phyloP scores from a whole-genome alignment of 306 rosid species.

The Trifolium pratense region DNA sequence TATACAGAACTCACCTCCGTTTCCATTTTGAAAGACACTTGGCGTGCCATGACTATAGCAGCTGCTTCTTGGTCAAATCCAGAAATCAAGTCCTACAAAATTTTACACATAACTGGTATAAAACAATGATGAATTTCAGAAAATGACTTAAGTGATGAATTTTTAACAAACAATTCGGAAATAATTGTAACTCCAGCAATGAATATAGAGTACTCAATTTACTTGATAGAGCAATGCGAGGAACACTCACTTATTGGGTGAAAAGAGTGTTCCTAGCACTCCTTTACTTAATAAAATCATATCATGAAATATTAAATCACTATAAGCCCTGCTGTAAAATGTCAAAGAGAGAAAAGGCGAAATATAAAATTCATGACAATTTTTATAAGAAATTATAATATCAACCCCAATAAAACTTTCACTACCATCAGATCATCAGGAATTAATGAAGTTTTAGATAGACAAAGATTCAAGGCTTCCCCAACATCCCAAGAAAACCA shows the following conservation, averaged over 20 bases:
- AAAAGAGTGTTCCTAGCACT: no score
- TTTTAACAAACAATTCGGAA: constrained; percentile 20
- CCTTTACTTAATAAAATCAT: neutral
- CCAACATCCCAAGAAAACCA: no score
- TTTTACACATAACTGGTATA: constrained; percentile 30
- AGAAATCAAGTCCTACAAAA: constrained; percentile 81
- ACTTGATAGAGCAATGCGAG: constrained; percentile 11
- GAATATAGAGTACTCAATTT: constrained; percentile 21
- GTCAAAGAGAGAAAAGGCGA: no score
- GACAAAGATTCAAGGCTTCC: no score
- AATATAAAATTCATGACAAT: no score
- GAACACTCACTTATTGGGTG: no score
- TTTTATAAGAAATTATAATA: no score
- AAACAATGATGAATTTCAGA: constrained; percentile 21
- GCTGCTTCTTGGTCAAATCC: constrained; percentile 99
- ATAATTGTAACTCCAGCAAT: constrained; percentile 11
- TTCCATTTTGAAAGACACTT: constrained; percentile 98
- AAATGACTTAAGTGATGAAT: constrained; percentile 10
- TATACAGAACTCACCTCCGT: constrained; percentile 66
- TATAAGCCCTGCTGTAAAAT: no score
- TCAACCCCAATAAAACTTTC: no score
- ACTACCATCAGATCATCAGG: no score
- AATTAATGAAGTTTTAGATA: no score
- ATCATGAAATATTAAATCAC: neutral
- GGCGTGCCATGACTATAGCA: constrained; percentile 95